These are phyloP conservation scores for Naganishia sp. DNA, from an alignment of 1,284 basidiomycete genomes.

Conservation along the genomic window DNA sequence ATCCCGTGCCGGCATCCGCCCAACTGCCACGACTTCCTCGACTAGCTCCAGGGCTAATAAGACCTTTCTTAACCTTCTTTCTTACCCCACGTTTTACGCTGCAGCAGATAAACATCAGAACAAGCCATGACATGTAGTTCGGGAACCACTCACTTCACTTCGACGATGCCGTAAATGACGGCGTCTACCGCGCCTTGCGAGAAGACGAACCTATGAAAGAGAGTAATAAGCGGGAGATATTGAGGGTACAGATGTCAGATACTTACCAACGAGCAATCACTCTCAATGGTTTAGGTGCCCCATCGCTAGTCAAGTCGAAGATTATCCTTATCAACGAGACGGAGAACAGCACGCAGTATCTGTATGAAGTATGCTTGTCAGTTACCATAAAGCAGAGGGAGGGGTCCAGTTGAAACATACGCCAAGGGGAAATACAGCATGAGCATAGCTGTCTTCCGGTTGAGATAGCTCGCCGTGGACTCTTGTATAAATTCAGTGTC, in stretches of 20 bases:
- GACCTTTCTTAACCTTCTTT: constrained; percentile 42
- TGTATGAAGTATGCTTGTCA: not conserved
- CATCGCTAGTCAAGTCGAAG: constrained; percentile 47
- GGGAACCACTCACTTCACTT: constrained; percentile 49
- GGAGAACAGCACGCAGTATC: constrained; percentile 47
- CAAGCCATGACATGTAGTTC: not conserved
- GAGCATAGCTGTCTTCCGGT: constrained; percentile 53
- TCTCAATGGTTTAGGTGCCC: constrained; percentile 43
- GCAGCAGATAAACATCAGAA: not conserved
- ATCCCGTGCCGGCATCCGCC: constrained; percentile 12
- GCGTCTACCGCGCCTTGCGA: constrained; percentile 53
- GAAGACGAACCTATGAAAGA: constrained; percentile 45
- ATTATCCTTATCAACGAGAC: constrained; percentile 53
- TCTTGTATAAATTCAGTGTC: constrained; percentile 50
- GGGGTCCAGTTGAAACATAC: constrained; percentile 39
- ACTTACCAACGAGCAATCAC: constrained; percentile 51
- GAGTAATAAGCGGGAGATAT: not conserved
- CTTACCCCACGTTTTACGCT: constrained; percentile 48
- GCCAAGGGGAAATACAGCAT: constrained; percentile 54
- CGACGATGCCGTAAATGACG: constrained; percentile 54
- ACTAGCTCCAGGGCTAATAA: constrained; percentile 27
- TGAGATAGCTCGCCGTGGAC: constrained; percentile 52
- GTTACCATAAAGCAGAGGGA: not conserved
- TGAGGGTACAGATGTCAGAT: not conserved
- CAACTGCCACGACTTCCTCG: constrained; percentile 17